A percentile compares a stretch with the other conserved stretches of the same genome.
Conservation (phyloP, 192 early-diverging fungal species). For the Backusella tarrabulga region DNA sequence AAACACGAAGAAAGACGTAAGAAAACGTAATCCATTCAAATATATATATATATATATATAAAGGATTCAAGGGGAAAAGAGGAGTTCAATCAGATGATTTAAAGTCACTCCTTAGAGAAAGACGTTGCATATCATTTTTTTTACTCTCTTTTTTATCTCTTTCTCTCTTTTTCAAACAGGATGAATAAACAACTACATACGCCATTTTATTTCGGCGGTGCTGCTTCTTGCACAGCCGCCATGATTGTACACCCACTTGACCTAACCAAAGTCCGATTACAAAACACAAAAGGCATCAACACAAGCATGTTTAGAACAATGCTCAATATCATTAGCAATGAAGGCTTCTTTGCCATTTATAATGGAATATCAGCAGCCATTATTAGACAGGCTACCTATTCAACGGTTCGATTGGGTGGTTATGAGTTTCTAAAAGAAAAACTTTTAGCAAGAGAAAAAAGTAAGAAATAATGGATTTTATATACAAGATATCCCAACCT, state of each 20-base stretch:
- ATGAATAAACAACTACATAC: slow-evolving; percentile 11
- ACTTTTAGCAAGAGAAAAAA: slow-evolving; percentile 48
- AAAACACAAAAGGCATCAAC: slow-evolving; percentile 69
- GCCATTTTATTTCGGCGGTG: slow-evolving; percentile 41
- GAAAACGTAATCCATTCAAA: not conserved
- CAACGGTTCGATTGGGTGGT: slow-evolving; percentile 74
- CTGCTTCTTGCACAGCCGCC: slow-evolving; percentile 55
- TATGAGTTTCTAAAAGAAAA: slow-evolving; percentile 71
- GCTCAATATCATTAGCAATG: slow-evolving; percentile 63
- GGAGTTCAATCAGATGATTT: not conserved
- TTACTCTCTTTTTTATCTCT: not conserved
- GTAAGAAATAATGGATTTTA: not conserved
- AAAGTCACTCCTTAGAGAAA: not conserved
- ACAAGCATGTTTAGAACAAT: slow-evolving; percentile 72
- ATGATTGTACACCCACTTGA: slow-evolving; percentile 82
- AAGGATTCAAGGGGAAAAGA: not conserved
- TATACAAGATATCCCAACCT: not conserved
- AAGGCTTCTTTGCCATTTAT: slow-evolving; percentile 70
- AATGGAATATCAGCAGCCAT: slow-evolving; percentile 70
- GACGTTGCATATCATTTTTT: not conserved
- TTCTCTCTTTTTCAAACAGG: not conserved
- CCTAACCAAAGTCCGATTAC: slow-evolving; percentile 87
- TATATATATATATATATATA: not conserved
- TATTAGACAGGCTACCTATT: slow-evolving; percentile 78
- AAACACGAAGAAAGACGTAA: not conserved